Evolutionary conservation across 2,329 filamentous ascomycete genomes (phyloP).

Genomic region (Ramichloridium luteum): DNA sequence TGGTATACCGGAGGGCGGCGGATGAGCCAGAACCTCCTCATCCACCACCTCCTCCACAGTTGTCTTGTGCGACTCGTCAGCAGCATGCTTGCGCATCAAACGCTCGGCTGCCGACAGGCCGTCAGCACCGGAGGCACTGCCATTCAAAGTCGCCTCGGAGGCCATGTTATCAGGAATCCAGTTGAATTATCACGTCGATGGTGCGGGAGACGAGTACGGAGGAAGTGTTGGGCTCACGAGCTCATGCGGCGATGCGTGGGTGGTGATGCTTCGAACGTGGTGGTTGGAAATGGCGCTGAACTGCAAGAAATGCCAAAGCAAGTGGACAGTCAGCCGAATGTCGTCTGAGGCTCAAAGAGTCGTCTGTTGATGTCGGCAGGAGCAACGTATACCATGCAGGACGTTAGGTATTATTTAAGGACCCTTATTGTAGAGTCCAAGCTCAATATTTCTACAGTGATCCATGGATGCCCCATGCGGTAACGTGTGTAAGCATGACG

Average conservation of each 20-base stretch:
- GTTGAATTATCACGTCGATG: constrained; percentile 8
- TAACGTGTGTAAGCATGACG: too few species aligned
- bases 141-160: constrained; percentile 13
- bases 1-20: constrained; percentile 36
- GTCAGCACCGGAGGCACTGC: constrained; percentile 13
- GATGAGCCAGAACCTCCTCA: constrained; percentile 57
- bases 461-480: too few species aligned
- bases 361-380: too few species aligned
- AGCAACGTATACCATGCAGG: too few species aligned
- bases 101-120: constrained; percentile 39
- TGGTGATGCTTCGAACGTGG: too few species aligned
- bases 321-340: too few species aligned
- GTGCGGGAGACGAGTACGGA: constrained; percentile 6
- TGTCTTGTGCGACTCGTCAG: constrained; percentile 40
- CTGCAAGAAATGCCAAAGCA: too few species aligned
- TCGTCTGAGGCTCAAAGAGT: too few species aligned
- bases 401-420: too few species aligned
- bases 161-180: constrained; percentile 17
- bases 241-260: constrained; percentile 8
- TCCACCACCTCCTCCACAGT: constrained; percentile 73
- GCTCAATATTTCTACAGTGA: too few species aligned
- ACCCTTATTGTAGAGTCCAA: too few species aligned
- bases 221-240: constrained; percentile 3
- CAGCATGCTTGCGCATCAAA: constrained; percentile 42
- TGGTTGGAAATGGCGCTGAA: too few species aligned